Conservation (phyloP, 768 basidiomycete species). For the Amanita molliuscula region DNA sequence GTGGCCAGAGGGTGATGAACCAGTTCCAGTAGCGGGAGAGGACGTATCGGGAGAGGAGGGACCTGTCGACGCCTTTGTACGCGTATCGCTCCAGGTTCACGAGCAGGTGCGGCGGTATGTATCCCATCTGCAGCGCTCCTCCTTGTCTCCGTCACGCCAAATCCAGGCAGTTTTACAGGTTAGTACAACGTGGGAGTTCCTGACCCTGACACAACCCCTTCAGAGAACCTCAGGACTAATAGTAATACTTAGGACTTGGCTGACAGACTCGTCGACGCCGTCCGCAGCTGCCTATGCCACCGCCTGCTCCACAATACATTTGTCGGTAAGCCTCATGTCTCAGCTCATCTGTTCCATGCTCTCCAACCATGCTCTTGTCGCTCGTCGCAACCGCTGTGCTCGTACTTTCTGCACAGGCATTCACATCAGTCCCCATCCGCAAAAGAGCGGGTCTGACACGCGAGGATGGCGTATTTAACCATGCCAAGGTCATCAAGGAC, state of each 20-base stretch:
- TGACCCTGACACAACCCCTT: background rate
- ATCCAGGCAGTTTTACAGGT: background rate
- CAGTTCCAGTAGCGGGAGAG: slow-evolving; percentile 85
- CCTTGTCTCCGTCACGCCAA: background rate
- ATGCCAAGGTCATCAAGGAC: slow-evolving; percentile 9
- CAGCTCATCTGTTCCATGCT: background rate
- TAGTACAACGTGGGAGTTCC: background rate
- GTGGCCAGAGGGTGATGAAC: slow-evolving; percentile 85
- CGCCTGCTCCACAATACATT: background rate
- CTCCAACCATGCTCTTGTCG: background rate
- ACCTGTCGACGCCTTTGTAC: slow-evolving; percentile 36
- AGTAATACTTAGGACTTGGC: background rate
- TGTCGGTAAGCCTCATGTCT: background rate
- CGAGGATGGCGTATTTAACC: slow-evolving; percentile 14
- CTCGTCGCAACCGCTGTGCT: background rate
- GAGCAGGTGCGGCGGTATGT: slow-evolving; percentile 26
- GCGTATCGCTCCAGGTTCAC: slow-evolving; percentile 55
- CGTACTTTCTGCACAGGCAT: background rate
- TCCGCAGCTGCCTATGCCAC: too few species aligned
- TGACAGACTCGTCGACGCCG: too few species aligned
- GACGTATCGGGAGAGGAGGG: slow-evolving; percentile 63
- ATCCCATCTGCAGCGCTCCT: background rate
- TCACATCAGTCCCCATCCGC: background rate
- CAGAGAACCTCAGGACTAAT: too few species aligned
- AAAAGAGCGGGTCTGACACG: slow-evolving; percentile 6